Evolutionary conservation across 2,329 filamentous ascomycete genomes (phyloP).

Genomic region (Falciphora oryzae): DNA sequence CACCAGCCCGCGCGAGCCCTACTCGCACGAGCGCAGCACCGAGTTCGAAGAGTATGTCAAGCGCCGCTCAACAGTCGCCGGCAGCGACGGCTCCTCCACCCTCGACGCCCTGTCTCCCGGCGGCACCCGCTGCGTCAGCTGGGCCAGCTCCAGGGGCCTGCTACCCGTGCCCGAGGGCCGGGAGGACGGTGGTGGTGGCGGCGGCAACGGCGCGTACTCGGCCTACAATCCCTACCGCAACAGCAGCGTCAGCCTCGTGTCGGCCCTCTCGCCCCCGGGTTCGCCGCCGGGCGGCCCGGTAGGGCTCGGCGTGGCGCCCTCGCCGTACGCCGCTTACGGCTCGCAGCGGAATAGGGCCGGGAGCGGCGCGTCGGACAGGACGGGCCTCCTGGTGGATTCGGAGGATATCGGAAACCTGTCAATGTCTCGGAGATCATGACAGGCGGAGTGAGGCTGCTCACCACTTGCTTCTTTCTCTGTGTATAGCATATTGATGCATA

Average conservation of each 20-base stretch:
- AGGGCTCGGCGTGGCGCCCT: too few relatives aligned
- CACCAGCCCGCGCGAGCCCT: slow-evolving; percentile 8
- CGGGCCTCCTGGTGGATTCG: not conserved
- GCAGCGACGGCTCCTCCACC: not conserved
- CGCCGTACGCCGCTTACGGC: not conserved
- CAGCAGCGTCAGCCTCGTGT: not conserved
- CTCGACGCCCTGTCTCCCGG: not conserved
- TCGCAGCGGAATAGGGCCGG: not conserved
- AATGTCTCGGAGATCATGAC: not conserved
- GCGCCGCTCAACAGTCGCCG: slow-evolving; percentile 3
- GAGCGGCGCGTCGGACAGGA: not conserved
- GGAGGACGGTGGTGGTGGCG: not conserved
- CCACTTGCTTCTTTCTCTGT: too few relatives aligned
- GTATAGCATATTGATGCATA: not conserved
- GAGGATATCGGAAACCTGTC: not conserved
- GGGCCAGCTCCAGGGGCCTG: not conserved
- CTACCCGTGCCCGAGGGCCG: slow-evolving; percentile 1
- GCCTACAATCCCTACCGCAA: not conserved
- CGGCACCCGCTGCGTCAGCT: slow-evolving; percentile 2
- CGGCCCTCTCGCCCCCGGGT: too few relatives aligned
- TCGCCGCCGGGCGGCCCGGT: not conserved
- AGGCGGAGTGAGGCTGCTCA: not conserved
- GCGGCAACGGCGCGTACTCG: not conserved
- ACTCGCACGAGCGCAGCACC: slow-evolving; percentile 24
- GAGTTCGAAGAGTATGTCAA: slow-evolving; percentile 22